Evolutionary conservation across 768 basidiomycete genomes (phyloP), one percentile per base, ranked within the genome.

Genomic region (Pisolithus albus): DNA sequence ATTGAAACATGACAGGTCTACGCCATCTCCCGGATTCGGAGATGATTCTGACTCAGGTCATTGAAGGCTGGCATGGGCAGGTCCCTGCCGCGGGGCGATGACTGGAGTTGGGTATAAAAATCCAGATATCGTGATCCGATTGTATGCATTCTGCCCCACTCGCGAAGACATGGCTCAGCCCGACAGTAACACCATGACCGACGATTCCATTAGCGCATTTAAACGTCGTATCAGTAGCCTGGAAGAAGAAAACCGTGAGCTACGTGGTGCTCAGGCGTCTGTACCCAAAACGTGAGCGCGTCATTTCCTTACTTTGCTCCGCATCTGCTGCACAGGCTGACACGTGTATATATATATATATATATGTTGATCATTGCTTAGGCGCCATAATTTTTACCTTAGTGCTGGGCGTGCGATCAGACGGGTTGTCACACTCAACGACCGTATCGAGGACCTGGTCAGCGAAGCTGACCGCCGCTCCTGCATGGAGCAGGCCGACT

Each of bases 371-470:
- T 41, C n/a, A 18, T 41, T 19, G 10, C n/a, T n/a, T n/a, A 42
- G 41, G 13, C 21, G 7, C 41, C 41, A 19, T 48, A 30, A 5
- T 51, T 41, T 30, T 37, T 21, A 44, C 24, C 52, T 53, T 6
- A 24, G 19, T 42, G 19, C 32, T 0, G 50, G 52, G 9, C 21
- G 38, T n/a, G 42, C 13, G 3, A 57, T 57, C 23, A 23, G 44
- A 19, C 18, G 44, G 13, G 8, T 52, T 1, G 50, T 57, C 13
- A 34, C 47, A 3, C 47, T 57, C 18, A 24, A 23, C 15, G 44
- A 54, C 24, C 26, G 26, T 2, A 21, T 52, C 3, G 53, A 57
- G 11, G 56, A 55, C n/a, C 47, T 57, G 2, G 50, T 57, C n/a
- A 45, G 18, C 15, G 53, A 57, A 38, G 46, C 46, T 23, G 51